Conservation (phyloP, 2,329 filamentous ascomycete species). For the Reticulascus tulasneorum region DNA sequence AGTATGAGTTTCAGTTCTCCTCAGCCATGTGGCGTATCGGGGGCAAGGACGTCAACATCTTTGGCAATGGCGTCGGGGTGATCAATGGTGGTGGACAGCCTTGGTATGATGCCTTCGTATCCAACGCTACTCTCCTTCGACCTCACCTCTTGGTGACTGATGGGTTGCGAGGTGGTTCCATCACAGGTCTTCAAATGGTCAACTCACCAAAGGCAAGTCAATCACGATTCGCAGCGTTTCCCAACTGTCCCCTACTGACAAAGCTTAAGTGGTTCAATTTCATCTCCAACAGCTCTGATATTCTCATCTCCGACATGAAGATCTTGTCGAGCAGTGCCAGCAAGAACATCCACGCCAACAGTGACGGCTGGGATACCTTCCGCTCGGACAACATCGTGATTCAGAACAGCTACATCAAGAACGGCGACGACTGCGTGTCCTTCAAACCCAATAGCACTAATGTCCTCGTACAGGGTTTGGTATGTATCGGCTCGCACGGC, state of each 20-base stretch:
- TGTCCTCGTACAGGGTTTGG: constrained; percentile 62
- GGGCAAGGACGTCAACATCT: constrained; percentile 52
- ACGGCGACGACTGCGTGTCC: constrained; percentile 67
- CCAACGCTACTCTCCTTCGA: constrained; percentile 51
- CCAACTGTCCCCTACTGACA: neutral
- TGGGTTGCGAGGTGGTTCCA: constrained; percentile 52
- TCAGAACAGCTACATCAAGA: constrained; percentile 61
- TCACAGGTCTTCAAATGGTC: constrained; percentile 56
- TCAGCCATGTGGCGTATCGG: constrained; percentile 31
- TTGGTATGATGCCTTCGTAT: constrained; percentile 60
- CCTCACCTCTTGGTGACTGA: constrained; percentile 56
- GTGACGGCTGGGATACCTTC: constrained; percentile 63
- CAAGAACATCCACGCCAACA: constrained; percentile 58
- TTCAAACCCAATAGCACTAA: constrained; percentile 73
- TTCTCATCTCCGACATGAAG: constrained; percentile 60
- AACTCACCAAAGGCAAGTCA: constrained; percentile 42
- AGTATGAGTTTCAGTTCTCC: constrained; percentile 63
- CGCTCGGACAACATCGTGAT: constrained; percentile 59
- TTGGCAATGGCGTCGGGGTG: constrained; percentile 43
- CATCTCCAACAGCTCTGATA: constrained; percentile 60
- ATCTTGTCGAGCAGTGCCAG: constrained; percentile 53
- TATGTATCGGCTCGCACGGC: constrained; percentile 67
- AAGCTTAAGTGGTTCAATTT: constrained; percentile 43
- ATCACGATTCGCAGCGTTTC: too few relatives aligned
- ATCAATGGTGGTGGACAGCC: constrained; percentile 61